These are phyloP conservation scores for Lizonia empirigonia DNA, from an alignment of 2,329 filamentous ascomycete species.

Conservation along the genomic window DNA sequence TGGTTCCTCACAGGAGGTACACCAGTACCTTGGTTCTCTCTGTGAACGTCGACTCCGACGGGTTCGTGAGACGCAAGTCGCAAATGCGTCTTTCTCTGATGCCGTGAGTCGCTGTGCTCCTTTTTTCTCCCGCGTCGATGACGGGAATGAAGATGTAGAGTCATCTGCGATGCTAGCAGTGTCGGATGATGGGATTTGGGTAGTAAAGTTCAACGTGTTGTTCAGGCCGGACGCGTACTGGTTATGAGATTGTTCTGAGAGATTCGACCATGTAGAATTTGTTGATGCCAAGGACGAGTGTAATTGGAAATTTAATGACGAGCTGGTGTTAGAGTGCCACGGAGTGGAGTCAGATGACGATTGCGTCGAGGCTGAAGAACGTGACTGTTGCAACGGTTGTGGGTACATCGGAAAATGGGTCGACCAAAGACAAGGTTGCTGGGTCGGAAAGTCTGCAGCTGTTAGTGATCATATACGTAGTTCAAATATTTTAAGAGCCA, in stretches of 20 bases:
- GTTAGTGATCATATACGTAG: conserved; percentile 3
- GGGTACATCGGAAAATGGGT: conserved; percentile 6
- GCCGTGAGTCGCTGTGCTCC: conserved; percentile 11
- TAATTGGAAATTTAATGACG: conserved; percentile 24
- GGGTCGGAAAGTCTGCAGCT: conserved; percentile 14
- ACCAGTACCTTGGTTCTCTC: conserved; percentile 41
- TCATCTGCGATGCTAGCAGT: conserved; percentile 7
- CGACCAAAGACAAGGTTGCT: conserved; percentile 16
- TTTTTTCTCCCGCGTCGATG: conserved; percentile 4
- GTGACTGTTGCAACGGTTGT: conserved; percentile 17
- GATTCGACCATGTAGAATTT: conserved; percentile 28
- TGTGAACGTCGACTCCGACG: conserved; percentile 29
- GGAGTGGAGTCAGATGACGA: conserved; percentile 24
- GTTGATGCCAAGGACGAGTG: conserved; percentile 33
- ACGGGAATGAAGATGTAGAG: not conserved
- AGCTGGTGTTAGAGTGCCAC: conserved; percentile 25
- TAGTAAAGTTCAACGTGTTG: conserved; percentile 5
- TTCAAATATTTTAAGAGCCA: too few species aligned
- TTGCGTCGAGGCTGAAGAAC: conserved; percentile 28
- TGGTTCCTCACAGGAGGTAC: conserved; percentile 60
- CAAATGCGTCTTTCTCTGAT: conserved; percentile 31
- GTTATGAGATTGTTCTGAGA: conserved; percentile 19
- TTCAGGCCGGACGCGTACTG: conserved; percentile 23
- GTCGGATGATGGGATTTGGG: conserved; percentile 4
- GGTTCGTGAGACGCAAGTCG: conserved; percentile 36